A percentile compares a stretch with the other conserved stretches of the same genome.
Evolutionary conservation across 2,329 filamentous ascomycete species (phyloP).

Genomic region (Dactylellina leptospora): DNA sequence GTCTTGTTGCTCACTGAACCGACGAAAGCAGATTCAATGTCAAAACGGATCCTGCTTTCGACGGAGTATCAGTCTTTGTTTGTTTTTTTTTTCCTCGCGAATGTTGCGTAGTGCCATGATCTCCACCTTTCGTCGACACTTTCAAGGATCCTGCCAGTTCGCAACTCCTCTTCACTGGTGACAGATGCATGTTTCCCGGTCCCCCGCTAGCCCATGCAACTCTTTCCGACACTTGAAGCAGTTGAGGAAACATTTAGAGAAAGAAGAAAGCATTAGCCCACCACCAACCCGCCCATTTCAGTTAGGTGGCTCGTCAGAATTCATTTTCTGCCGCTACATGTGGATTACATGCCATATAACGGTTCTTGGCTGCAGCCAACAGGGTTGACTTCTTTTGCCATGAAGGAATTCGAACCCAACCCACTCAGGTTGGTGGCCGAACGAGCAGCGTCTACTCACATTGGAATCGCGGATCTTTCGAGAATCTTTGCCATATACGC

Average conservation of each 20-base stretch:
- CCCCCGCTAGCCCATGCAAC: slow-evolving; percentile 51
- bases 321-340: slow-evolving; percentile 46
- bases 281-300: slow-evolving; percentile 37
- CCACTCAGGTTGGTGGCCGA: slow-evolving; percentile 25
- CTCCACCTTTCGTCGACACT: slow-evolving; percentile 42
- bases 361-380: slow-evolving; percentile 53
- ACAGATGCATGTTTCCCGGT: slow-evolving; percentile 53
- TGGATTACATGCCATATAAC: slow-evolving; percentile 54
- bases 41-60: slow-evolving; percentile 29
- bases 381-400: slow-evolving; percentile 28
- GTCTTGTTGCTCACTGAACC: too few relatives aligned
- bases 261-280: slow-evolving; percentile 46
- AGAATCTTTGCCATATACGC: slow-evolving; percentile 38
- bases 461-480: slow-evolving; percentile 45
- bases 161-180: slow-evolving; percentile 41
- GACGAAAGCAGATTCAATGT: slow-evolving; percentile 3
- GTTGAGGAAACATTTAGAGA: slow-evolving; percentile 53
- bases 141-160: slow-evolving; percentile 47
- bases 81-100: neutral
- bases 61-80: slow-evolving; percentile 21
- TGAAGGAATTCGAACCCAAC: slow-evolving; percentile 30
- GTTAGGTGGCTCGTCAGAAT: slow-evolving; percentile 45
- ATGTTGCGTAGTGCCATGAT: slow-evolving; percentile 22
- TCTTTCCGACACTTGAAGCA: slow-evolving; percentile 48
- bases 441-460: slow-evolving; percentile 16